phyloP scores from a whole-genome alignment of 768 basidiomycete genomes.

The Pleurotus salmoneostramineus region DNA sequence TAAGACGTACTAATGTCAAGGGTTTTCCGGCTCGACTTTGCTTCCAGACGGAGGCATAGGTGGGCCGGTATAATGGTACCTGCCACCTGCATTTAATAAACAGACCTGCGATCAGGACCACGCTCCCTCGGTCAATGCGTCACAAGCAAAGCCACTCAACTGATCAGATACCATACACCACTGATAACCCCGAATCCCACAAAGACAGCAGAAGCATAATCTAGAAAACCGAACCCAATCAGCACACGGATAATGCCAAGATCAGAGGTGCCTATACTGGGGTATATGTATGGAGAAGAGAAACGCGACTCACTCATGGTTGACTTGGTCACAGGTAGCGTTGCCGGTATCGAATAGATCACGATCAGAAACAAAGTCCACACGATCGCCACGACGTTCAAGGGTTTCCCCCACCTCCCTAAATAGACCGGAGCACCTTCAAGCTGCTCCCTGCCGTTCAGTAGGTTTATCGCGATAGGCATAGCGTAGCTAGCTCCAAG shows the following conservation, averaged over 20 bases:
- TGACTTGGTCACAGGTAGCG: slow-evolving; percentile 46
- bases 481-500: slow-evolving; percentile 61
- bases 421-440: slow-evolving; percentile 46
- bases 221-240: slow-evolving; percentile 23
- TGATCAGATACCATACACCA: slow-evolving; percentile 55
- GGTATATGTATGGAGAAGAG: neutral
- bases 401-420: slow-evolving; percentile 37
- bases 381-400: slow-evolving; percentile 51
- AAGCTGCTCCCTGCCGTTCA: slow-evolving; percentile 38
- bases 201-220: slow-evolving; percentile 67
- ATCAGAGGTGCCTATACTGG: too few species aligned
- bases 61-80: slow-evolving; percentile 1
- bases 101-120: neutral
- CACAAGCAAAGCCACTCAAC: slow-evolving; percentile 26
- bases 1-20: neutral
- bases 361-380: slow-evolving; percentile 63
- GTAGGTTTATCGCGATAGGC: slow-evolving; percentile 53
- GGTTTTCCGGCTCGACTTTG: neutral
- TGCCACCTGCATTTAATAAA: neutral
- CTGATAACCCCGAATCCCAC: slow-evolving; percentile 58
- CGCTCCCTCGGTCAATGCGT: neutral
- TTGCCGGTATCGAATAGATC: slow-evolving; percentile 66
- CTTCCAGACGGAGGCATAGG: neutral
- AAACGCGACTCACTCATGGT: slow-evolving; percentile 40
- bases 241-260: too few species aligned